Conservation (phyloP, 208 protist species). For the Angomonas desouzai region DNA sequence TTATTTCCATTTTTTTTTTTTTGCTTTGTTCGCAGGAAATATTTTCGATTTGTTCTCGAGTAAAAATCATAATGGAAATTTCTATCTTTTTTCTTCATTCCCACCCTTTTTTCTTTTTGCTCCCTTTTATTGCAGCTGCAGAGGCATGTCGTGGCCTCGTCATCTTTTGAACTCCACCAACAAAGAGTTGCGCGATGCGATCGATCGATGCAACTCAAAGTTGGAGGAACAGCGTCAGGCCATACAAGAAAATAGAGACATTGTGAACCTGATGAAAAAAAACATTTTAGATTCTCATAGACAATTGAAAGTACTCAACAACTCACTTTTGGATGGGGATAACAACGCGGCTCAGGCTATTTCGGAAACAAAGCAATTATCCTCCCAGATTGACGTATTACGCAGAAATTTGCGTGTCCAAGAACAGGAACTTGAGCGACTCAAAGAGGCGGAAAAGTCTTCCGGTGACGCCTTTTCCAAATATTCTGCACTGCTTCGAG, state of each 20-base stretch:
- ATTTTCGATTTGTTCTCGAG: too few species aligned
- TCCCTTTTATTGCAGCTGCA: slow-evolving; percentile 10
- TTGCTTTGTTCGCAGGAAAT: too few species aligned
- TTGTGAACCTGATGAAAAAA: slow-evolving; percentile 29
- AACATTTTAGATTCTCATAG: slow-evolving; percentile 28
- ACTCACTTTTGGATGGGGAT: slow-evolving; percentile 16
- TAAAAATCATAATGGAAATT: too few species aligned
- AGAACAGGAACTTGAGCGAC: not conserved
- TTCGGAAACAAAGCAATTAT: slow-evolving; percentile 4
- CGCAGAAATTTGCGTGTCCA: not conserved
- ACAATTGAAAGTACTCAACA: slow-evolving; percentile 18
- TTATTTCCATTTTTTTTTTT: slow-evolving; percentile 6
- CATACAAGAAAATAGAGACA: slow-evolving; percentile 36
- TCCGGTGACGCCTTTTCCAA: not conserved
- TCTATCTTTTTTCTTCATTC: slow-evolving; percentile 7
- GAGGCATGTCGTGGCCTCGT: slow-evolving; percentile 58
- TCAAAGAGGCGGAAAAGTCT: not conserved
- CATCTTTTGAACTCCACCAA: slow-evolving; percentile 65
- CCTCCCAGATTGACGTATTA: slow-evolving; percentile 5
- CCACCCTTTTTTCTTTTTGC: not conserved
- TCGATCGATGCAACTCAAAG: slow-evolving; percentile 26
- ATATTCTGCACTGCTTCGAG: slow-evolving; percentile 15
- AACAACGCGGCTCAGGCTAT: slow-evolving; percentile 11
- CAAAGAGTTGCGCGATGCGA: slow-evolving; percentile 36
- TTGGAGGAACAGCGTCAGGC: slow-evolving; percentile 29